Conservation (phyloP, 2,329 filamentous ascomycete genomes). For the Didymosphaeria variabile region DNA sequence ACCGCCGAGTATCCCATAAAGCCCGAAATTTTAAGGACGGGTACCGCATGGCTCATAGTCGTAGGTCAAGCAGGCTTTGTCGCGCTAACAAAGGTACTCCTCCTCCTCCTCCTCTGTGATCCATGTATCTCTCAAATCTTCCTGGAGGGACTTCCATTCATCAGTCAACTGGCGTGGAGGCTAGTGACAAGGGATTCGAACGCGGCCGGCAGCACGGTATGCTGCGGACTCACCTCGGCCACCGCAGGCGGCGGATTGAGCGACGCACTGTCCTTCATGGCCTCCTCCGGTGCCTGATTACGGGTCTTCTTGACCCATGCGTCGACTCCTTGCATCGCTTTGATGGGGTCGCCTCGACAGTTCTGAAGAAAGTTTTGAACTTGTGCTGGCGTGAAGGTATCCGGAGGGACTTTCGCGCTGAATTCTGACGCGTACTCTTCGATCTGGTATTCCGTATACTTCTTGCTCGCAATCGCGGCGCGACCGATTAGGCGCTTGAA, state of each 20-base stretch:
- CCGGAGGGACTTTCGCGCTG: constrained; percentile 34
- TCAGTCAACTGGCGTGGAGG: neutral
- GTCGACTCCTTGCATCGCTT: constrained; percentile 29
- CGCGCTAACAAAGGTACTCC: neutral
- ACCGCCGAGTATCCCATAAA: no score
- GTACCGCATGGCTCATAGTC: no score
- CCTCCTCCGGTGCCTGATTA: constrained; percentile 18
- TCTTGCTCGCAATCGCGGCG: constrained; percentile 27
- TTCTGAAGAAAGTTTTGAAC: constrained; percentile 43
- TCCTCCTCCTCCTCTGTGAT: neutral
- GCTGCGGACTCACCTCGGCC: neutral
- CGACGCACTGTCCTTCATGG: neutral
- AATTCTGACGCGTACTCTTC: constrained; percentile 36
- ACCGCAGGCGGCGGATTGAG: neutral
- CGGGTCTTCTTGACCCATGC: constrained; percentile 30
- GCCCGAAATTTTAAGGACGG: no score
- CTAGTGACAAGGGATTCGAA: neutral
- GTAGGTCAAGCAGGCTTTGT: neutral
- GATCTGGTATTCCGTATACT: constrained; percentile 31
- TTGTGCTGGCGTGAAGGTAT: constrained; percentile 44
- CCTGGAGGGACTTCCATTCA: neutral
- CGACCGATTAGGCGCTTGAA: constrained; percentile 45
- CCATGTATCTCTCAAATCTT: neutral
- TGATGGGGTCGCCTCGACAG: constrained; percentile 37
- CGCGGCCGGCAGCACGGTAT: neutral